phyloP scores from a whole-genome alignment of 2,329 filamentous ascomycete genomes.

The Akanthomyces muscarius region DNA sequence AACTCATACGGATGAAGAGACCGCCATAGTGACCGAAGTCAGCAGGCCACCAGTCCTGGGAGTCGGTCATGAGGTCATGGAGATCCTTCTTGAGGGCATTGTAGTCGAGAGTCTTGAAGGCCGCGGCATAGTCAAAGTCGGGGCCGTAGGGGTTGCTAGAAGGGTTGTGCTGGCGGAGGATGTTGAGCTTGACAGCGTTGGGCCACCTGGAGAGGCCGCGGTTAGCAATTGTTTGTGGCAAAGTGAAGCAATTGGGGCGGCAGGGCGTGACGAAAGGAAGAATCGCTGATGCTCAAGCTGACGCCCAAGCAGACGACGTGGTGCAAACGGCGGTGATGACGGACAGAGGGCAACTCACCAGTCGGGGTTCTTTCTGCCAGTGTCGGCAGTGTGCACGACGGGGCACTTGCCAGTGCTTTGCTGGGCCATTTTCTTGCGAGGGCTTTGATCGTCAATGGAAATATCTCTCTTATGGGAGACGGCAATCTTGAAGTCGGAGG shows the following conservation, averaged over 20 bases:
- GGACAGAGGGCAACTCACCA: background rate
- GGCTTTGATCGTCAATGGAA: constrained; percentile 20
- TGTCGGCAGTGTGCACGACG: constrained; percentile 14
- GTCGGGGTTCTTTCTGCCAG: constrained; percentile 15
- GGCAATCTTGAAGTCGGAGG: constrained; percentile 18
- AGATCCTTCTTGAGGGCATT: constrained; percentile 71
- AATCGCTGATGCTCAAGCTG: background rate
- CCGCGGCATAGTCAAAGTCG: constrained; percentile 68
- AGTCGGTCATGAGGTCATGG: constrained; percentile 67
- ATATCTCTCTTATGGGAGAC: constrained; percentile 19
- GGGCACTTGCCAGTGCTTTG: constrained; percentile 13
- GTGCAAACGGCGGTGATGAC: background rate
- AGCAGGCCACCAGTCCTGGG: constrained; percentile 77
- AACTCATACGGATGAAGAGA: constrained; percentile 75
- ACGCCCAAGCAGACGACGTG: background rate
- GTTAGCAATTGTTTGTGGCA: background rate
- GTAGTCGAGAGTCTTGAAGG: constrained; percentile 67
- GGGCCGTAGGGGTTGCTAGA: constrained; percentile 59
- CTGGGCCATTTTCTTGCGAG: constrained; percentile 25
- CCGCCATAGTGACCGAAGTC: constrained; percentile 80
- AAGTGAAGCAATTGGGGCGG: background rate
- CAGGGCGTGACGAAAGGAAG: background rate
- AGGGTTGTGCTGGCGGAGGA: constrained; percentile 67
- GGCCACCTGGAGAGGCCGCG: constrained; percentile 35
- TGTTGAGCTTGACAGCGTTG: constrained; percentile 60